Percentiles rank a stretch among this genome's conserved stretches.
These are phyloP conservation scores for Pyricularia sp. DNA, from an alignment of 2,329 filamentous ascomycete species.

Conservation along the genomic window DNA sequence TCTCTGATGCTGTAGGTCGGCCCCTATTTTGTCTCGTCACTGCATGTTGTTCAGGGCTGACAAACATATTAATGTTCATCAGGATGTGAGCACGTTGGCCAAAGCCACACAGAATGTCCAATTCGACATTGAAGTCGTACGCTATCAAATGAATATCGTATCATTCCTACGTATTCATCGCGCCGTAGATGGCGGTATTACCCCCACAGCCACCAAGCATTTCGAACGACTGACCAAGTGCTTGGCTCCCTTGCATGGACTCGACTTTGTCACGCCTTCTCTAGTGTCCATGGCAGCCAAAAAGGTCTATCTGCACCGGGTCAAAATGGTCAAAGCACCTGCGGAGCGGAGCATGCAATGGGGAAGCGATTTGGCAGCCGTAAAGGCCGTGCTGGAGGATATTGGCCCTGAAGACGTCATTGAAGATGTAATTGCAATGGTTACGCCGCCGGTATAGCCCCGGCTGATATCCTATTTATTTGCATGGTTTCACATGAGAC, in stretches of 20 bases:
- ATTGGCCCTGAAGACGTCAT: slow-evolving; percentile 53
- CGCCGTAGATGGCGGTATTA: slow-evolving; percentile 69
- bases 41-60: background rate
- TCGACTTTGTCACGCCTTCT: slow-evolving; percentile 75
- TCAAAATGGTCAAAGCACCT: slow-evolving; percentile 58
- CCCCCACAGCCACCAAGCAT: slow-evolving; percentile 69
- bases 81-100: slow-evolving; percentile 50
- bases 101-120: slow-evolving; percentile 48
- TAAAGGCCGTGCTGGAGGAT: slow-evolving; percentile 56
- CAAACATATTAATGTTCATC: background rate
- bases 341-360: slow-evolving; percentile 87
- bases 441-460: slow-evolving; percentile 40
- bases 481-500: too few relatives aligned
- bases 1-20: slow-evolving; percentile 33
- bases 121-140: slow-evolving; percentile 66
- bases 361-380: slow-evolving; percentile 68
- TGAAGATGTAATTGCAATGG: slow-evolving; percentile 51
- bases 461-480: background rate
- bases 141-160: slow-evolving; percentile 81
- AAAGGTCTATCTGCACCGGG: slow-evolving; percentile 83
- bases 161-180: slow-evolving; percentile 83
- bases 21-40: background rate
- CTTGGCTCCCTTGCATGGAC: slow-evolving; percentile 71
- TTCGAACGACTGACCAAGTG: slow-evolving; percentile 61
- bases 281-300: slow-evolving; percentile 72